Base-by-base conservation (phyloP, 202 grass and related monocot species). In the Schoenoplectus tabernaemontani region DNA sequence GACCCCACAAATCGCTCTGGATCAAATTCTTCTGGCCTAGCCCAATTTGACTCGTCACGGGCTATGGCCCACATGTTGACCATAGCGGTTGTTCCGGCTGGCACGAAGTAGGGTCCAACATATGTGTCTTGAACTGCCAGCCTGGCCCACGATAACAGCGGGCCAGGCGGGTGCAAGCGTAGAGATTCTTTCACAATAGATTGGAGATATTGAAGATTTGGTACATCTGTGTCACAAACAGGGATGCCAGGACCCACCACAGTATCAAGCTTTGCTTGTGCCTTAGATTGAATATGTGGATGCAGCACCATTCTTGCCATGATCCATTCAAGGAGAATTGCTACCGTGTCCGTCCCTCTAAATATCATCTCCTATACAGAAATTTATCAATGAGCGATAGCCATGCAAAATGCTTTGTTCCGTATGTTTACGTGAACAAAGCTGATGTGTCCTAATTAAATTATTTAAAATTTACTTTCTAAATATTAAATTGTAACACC, bases 281-380 rank as follows among this genome's bases (percentile, higher is more conserved):
- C 90, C 77, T 85, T 88, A 4, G 82, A 41, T 66, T 92, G 90
- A 58, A 89, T 82, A 20, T 89, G 82, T 0, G 54, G 90, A 81
- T 92, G 90, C 67, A 92, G 39, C 17, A 87, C 90, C 84, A 92
- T 89, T 83, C 84, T 82, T 5, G 87, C 90, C 82, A 92, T 89
- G 33, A 92, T 59, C 90, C 90, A 92, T 70, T 92, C 90, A 69
- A 92, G 63, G 17, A 92, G 22, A 64, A 89, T 89, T 0, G 90
- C 90, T 2, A 92, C 90, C 0, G 86, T 92, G 79, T 92, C 90
- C 0, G 90, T 83, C 16, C 90, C 89, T 81, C 90, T 79, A 79
- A 92, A 92, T 33, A 92, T 85, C 90, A 92, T 87, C 61, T 92
- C 90, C 90, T 92, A 63, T 7, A 8, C 3, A 48, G 4, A 64